Conservation (phyloP, 2,329 filamentous ascomycete genomes). For the Colletotrichum aenigma region DNA sequence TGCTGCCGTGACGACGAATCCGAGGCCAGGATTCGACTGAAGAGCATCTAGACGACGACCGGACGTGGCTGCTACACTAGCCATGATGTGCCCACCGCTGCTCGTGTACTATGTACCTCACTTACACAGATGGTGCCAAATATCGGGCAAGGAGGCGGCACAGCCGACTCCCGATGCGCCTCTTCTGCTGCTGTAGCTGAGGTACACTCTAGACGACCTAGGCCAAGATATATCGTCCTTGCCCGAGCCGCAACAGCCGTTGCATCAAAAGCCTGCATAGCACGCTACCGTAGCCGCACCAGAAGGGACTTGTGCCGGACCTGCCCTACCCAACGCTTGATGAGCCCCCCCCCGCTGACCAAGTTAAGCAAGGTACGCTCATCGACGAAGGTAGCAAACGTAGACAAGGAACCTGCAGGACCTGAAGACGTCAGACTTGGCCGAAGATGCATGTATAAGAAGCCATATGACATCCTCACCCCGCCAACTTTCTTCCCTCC, state of each 20-base stretch:
- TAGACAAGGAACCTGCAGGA: background rate
- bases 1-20: background rate
- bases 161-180: background rate
- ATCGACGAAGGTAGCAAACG: background rate
- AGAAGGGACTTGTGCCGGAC: background rate
- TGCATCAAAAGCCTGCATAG: background rate
- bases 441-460: background rate
- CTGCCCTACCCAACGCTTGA: background rate
- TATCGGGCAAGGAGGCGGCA: background rate
- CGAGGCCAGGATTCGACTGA: background rate
- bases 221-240: background rate
- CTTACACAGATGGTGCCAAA: background rate
- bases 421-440: slow-evolving; percentile 12
- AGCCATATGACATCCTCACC: background rate
- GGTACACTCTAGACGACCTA: background rate
- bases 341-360: background rate
- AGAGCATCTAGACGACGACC: background rate
- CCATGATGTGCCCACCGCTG: background rate
- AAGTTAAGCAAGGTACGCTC: background rate
- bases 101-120: background rate
- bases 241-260: slow-evolving; percentile 1
- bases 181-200: background rate
- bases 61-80: background rate
- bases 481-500: background rate
- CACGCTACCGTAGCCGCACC: background rate